These are phyloP conservation scores for Laetiporus sulphureus DNA, from an alignment of 1,284 basidiomycete species.

Conservation along the genomic window DNA sequence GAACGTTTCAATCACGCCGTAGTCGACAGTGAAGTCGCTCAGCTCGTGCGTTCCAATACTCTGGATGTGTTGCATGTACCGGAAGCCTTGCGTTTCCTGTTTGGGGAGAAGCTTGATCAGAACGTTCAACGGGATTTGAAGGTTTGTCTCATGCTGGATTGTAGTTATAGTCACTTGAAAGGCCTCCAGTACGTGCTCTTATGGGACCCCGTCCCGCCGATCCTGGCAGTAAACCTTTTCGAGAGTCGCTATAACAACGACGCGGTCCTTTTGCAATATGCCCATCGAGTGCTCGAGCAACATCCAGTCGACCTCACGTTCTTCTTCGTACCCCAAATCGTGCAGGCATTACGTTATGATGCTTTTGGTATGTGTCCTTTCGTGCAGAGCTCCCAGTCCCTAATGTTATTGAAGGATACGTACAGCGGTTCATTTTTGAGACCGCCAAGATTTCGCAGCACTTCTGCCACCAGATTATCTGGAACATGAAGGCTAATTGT, in stretches of 20 bases:
- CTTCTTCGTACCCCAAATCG: constrained; percentile 99
- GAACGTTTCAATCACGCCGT: constrained; percentile 76
- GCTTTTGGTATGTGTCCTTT: constrained; percentile 65
- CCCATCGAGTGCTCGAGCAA: constrained; percentile 91
- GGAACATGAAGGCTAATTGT: constrained; percentile 99
- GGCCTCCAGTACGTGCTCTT: constrained; percentile 67
- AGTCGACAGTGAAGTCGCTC: constrained; percentile 66
- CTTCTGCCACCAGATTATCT: constrained; percentile 99
- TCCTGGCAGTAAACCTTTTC: constrained; percentile 84
- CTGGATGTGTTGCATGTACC: constrained; percentile 67
- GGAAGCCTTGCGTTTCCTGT: constrained; percentile 75
- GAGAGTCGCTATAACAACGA: constrained; percentile 81
- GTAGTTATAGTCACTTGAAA: background rate
- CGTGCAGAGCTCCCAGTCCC: too few relatives aligned
- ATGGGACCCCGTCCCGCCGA: constrained; percentile 87
- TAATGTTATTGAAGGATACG: constrained; percentile 61
- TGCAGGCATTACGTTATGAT: constrained; percentile 90
- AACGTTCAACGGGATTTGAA: constrained; percentile 63
- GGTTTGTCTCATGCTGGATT: constrained; percentile 35
- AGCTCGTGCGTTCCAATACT: constrained; percentile 72
- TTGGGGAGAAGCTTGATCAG: constrained; percentile 66
- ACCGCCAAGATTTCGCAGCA: constrained; percentile 96
- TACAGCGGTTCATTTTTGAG: constrained; percentile 94
- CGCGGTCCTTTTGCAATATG: constrained; percentile 90
- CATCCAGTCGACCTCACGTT: constrained; percentile 95